Base-by-base conservation (phyloP, 148 eudicot genomes). In the Camellia lanceoleosa region DNA sequence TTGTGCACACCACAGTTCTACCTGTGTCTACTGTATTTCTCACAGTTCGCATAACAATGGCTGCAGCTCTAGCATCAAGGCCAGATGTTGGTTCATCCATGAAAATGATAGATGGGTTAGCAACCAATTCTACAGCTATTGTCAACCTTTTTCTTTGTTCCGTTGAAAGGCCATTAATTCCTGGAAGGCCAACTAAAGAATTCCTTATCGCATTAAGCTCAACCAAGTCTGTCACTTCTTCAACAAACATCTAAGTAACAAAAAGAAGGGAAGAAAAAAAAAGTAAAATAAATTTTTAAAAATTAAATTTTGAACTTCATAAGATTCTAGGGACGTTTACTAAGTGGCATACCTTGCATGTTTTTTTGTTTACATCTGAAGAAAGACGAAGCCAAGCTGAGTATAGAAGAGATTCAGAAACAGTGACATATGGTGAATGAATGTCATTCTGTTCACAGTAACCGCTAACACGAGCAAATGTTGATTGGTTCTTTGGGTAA, bases 81-180 rank as follows among this genome's bases (percentile, higher is more conserved):
- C 98, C 98, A 54, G 98, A 94, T 18, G 98, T 94, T 18, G 98
- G 98, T 80, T 94, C 98, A 79, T 94, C 98, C 98, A 94, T 89
- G 83, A 94, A 94, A 55, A 94, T 94, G 44, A 94, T 92, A 30
- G 98, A 94, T 44, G 94, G 98, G 73, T 94, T 91, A 55, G 97
- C 90, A 74, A 93, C 97, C 65, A 92, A 84, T 82, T 92, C 97
- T 18, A 92, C 97, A 43, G 97, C 94, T 43, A 92, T 89, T 13
- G 97, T 92, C 59, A 92, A 83, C 85, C 97, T 85, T 84, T 92
- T 92, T 80, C 97, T 88, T 80, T 91, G 97, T 81, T 92, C 97
- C 7, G 89, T 92, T 43, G 97, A 87, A 49, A 92, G 90, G 7
- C 97, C 97, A 82, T 86, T 86, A 7, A 92, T 80, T 43, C 94